These are phyloP conservation scores for Nannizziopsis barbatae DNA, from an alignment of 2,329 filamentous ascomycete species.

Conservation along the genomic window DNA sequence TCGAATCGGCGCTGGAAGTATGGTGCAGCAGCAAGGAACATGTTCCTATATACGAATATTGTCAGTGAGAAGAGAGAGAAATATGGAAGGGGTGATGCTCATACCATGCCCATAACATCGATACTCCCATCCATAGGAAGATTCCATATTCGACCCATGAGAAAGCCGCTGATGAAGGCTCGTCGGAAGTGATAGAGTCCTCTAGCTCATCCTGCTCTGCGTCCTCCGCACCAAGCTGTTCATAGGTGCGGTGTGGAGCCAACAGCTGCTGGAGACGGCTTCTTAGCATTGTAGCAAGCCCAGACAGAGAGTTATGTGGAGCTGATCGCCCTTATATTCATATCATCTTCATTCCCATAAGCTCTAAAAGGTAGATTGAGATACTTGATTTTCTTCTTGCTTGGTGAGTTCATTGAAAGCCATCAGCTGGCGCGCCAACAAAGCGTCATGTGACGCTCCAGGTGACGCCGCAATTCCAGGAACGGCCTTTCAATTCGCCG, in stretches of 20 bases:
- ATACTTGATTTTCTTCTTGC: no score
- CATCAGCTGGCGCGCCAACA: no score
- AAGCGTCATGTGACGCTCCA: no score
- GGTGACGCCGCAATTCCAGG: no score
- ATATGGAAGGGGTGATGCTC: slow-evolving; percentile 18
- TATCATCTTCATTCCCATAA: no score
- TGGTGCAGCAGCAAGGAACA: slow-evolving; percentile 89
- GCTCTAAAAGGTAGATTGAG: no score
- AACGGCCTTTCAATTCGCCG: no score
- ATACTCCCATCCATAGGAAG: slow-evolving; percentile 73
- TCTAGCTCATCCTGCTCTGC: slow-evolving; percentile 21
- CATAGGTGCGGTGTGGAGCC: slow-evolving; percentile 23
- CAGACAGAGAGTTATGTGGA: background rate
- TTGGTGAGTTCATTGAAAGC: no score
- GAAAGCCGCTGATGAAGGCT: slow-evolving; percentile 38
- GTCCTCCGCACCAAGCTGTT: slow-evolving; percentile 19
- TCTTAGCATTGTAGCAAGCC: slow-evolving; percentile 20
- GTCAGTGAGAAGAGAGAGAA: background rate
- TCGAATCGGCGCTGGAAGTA: slow-evolving; percentile 82
- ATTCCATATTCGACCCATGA: slow-evolving; percentile 79
- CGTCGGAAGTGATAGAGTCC: slow-evolving; percentile 21
- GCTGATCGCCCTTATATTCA: background rate
- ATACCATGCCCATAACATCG: slow-evolving; percentile 97
- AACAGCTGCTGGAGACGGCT: slow-evolving; percentile 28
- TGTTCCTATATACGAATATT: slow-evolving; percentile 57